Conservation (phyloP, 1,284 basidiomycete species). For the Coriolopsis trogii region DNA sequence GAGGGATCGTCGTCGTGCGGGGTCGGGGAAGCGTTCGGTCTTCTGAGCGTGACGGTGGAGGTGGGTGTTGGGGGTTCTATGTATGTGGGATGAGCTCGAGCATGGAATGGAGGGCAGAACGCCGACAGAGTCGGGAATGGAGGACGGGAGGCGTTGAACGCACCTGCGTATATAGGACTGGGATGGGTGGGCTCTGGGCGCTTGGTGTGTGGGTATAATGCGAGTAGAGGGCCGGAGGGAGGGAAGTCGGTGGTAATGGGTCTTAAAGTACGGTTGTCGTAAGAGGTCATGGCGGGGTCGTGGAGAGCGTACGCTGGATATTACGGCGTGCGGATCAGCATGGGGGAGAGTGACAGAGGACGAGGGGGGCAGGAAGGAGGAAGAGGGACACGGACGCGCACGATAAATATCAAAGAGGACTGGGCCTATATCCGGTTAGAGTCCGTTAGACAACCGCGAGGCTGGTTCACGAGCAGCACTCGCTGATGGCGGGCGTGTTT, state of each 20-base stretch:
- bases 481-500: constrained; percentile 9
- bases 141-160: constrained; percentile 1
- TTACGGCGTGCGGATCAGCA: constrained; percentile 21
- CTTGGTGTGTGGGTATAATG: constrained; percentile 19
- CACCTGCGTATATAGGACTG: constrained; percentile 22
- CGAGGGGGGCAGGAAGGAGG: constrained; percentile 1
- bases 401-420: constrained; percentile 14
- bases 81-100: constrained; percentile 6
- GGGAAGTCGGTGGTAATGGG: constrained; percentile 23
- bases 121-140: too few relatives aligned
- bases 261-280: constrained; percentile 23
- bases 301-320: constrained; percentile 3
- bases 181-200: constrained; percentile 16
- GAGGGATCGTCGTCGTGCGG: constrained; percentile 26
- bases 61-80: constrained; percentile 24
- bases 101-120: not conserved
- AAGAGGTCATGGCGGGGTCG: constrained; percentile 21
- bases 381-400: not conserved
- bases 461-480: not conserved
- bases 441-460: constrained; percentile 15
- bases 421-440: constrained; percentile 22
- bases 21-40: constrained; percentile 12
- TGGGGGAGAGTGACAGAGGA: constrained; percentile 7
- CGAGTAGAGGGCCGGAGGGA: constrained; percentile 6
- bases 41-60: constrained; percentile 20